Conservation (phyloP, 306 rosid genomes). For the Prunus persica region DNA sequence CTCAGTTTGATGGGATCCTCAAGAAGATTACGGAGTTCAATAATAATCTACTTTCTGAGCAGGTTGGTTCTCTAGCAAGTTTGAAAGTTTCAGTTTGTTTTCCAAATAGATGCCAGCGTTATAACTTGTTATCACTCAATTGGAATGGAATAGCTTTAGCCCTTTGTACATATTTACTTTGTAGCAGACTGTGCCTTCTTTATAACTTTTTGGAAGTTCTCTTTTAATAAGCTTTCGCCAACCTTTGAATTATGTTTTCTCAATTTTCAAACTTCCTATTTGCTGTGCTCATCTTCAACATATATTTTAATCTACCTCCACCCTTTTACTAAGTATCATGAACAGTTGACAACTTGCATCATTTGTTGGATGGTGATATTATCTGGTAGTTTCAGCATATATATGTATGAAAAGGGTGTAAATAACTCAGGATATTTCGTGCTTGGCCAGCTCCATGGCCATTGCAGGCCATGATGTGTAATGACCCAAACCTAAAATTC, state of each 20-base stretch:
- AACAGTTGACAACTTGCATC: not conserved
- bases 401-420: too few relatives aligned
- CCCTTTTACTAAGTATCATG: not conserved
- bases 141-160: not conserved
- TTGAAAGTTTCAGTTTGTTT: not conserved
- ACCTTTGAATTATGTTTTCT: not conserved
- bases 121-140: not conserved
- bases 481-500: too few relatives aligned
- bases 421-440: not conserved
- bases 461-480: too few relatives aligned
- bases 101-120: not conserved
- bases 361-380: too few relatives aligned
- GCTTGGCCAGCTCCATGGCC: too few relatives aligned
- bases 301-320: not conserved
- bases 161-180: not conserved
- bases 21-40: conserved; percentile 90
- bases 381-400: too few relatives aligned
- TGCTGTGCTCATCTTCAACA: not conserved
- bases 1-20: conserved; percentile 92
- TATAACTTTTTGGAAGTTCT: not conserved
- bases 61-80: conserved; percentile 40
- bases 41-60: conserved; percentile 55
- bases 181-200: not conserved
- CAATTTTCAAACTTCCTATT: not conserved
- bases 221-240: not conserved